Evolutionary conservation across 768 basidiomycete species (phyloP).

Genomic region (Lentinula lateritia): DNA sequence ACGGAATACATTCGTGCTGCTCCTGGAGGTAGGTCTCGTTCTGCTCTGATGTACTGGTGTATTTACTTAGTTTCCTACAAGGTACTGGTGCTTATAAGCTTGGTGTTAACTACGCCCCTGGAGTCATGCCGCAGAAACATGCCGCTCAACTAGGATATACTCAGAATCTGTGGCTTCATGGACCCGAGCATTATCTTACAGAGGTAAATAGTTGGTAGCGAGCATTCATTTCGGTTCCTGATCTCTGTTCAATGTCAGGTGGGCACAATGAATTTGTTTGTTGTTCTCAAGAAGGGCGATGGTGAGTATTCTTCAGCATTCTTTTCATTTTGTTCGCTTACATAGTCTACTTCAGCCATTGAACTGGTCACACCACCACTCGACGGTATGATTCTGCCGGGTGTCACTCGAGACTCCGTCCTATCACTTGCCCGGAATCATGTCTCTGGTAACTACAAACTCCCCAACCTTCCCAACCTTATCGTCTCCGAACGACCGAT

Average conservation of each 20-base stretch:
- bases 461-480: slow-evolving; percentile 53
- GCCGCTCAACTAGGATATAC: slow-evolving; percentile 75
- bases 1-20: slow-evolving; percentile 80
- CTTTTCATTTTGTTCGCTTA: neutral
- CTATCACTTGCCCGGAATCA: slow-evolving; percentile 68
- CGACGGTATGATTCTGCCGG: slow-evolving; percentile 89
- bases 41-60: slow-evolving; percentile 2
- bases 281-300: slow-evolving; percentile 66
- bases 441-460: slow-evolving; percentile 32
- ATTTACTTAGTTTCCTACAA: slow-evolving; percentile 15
- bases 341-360: slow-evolving; percentile 34
- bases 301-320: slow-evolving; percentile 33
- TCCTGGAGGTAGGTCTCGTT: slow-evolving; percentile 59
- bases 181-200: slow-evolving; percentile 54
- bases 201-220: slow-evolving; percentile 26
- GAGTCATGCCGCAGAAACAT: slow-evolving; percentile 76
- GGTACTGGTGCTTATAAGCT: slow-evolving; percentile 87
- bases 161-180: slow-evolving; percentile 89
- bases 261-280: slow-evolving; percentile 92
- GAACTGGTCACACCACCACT: slow-evolving; percentile 88
- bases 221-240: neutral
- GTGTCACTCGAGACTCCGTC: slow-evolving; percentile 85
- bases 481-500: slow-evolving; percentile 64
- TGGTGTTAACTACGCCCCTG: slow-evolving; percentile 85
- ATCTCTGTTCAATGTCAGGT: slow-evolving; percentile 31